Base-by-base conservation (phyloP, 1,284 basidiomycete genomes). In the Rhizoctonia solani region DNA sequence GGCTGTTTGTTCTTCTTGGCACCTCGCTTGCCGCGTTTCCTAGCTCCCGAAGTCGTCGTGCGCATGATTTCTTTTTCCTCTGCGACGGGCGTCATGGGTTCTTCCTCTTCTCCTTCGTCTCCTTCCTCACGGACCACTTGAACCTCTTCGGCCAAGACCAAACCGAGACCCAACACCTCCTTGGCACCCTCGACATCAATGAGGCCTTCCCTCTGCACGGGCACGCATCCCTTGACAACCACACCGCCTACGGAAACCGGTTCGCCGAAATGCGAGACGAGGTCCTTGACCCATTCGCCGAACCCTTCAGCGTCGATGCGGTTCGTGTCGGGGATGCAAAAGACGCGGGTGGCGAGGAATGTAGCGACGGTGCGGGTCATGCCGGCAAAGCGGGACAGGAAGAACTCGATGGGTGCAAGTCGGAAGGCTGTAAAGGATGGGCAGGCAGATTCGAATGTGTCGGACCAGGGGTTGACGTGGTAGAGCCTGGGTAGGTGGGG, bases 401-500 rank as follows among this genome's bases (percentile, higher is more conserved):
- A 89, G 79, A 98, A 99, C 41, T 81, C 80, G 76, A 90, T 82
- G 27, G 93, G 94, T 71, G 92, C 85, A 67, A 83, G 81, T 73
- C 88, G 87, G 80, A 90, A 99, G 13, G 87, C 82, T 71, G 87
- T 85, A 78, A 98, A 99, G 46, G 94, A 94, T 30, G 84, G 25
- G 79, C 89, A 87, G 73, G 85, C 81, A 77, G 87, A 83, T 72
- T 87, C 81, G 53, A 86, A 85, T 1, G 97, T 96, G 76, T 99
- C 97, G 54, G 91, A 91, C 94, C 97, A 99, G 19, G 96, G 96
- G 78, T 97, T 98, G 77, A 88, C 92, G 78, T 99, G 96, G 81
- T 98, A 99, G 76, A 99, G 83, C 89, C 90, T 92, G 72, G 41
- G 34, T 69, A 13, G 61, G 41, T 19, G 37, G 41, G 41, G 54